These are phyloP conservation scores for Cladophialophora carrionii DNA, from an alignment of 2,329 filamentous ascomycete species.

Conservation along the genomic window DNA sequence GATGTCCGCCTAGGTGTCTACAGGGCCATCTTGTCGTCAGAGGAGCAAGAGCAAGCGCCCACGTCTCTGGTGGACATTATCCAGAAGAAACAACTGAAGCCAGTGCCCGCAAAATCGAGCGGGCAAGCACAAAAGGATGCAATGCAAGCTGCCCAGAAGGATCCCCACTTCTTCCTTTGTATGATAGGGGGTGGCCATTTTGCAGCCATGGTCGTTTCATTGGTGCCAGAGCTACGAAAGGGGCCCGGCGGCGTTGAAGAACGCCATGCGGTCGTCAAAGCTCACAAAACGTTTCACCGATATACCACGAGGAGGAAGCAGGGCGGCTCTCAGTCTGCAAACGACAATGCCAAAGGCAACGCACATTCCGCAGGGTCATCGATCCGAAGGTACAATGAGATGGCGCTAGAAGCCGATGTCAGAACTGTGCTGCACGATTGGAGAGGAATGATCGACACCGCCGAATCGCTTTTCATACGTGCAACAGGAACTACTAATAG, in stretches of 20 bases:
- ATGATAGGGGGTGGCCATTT: slow-evolving; percentile 99
- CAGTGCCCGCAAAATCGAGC: slow-evolving; percentile 53
- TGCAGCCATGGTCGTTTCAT: slow-evolving; percentile 90
- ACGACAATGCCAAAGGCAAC: slow-evolving; percentile 88
- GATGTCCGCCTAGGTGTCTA: slow-evolving; percentile 87
- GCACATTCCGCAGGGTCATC: slow-evolving; percentile 92
- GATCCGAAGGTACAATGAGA: slow-evolving; percentile 90
- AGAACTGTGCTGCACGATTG: slow-evolving; percentile 78
- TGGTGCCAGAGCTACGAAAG: slow-evolving; percentile 78
- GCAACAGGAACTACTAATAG: slow-evolving; percentile 87
- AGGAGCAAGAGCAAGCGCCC: slow-evolving; percentile 68
- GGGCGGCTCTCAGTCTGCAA: slow-evolving; percentile 91
- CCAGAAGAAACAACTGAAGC: slow-evolving; percentile 74
- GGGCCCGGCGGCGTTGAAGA: slow-evolving; percentile 72
- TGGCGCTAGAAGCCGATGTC: slow-evolving; percentile 85
- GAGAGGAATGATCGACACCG: slow-evolving; percentile 80
- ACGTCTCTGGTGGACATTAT: slow-evolving; percentile 68
- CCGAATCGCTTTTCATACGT: slow-evolving; percentile 83
- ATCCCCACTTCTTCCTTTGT: slow-evolving; percentile 89
- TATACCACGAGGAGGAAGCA: slow-evolving; percentile 97
- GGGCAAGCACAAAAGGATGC: slow-evolving; percentile 44
- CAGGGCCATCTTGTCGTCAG: slow-evolving; percentile 72
- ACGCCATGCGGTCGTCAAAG: slow-evolving; percentile 81
- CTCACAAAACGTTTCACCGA: slow-evolving; percentile 96
- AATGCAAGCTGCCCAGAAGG: slow-evolving; percentile 58